phyloP scores from a whole-genome alignment of 176 grass and related monocot species.

The Pontederia crassipes region DNA sequence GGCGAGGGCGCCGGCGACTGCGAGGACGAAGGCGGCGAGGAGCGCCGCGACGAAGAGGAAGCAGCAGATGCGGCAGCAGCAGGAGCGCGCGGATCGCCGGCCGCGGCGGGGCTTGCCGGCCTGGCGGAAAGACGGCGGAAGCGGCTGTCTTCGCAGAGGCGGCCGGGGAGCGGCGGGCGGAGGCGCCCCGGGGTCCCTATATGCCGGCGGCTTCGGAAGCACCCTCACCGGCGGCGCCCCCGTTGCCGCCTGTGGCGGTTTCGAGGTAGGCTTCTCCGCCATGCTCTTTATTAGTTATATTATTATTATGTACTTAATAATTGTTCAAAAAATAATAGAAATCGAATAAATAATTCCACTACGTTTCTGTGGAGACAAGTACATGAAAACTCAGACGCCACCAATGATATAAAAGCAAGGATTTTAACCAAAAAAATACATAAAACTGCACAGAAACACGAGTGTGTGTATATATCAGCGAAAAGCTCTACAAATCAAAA shows the following conservation, averaged over 20 bases:
- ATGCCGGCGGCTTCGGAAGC: constrained; percentile 18
- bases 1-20: constrained; percentile 41
- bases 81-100: constrained; percentile 24
- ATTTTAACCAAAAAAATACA: too few species aligned
- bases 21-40: constrained; percentile 15
- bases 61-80: constrained; percentile 45
- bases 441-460: too few species aligned
- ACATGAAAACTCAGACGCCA: too few species aligned
- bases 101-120: constrained; percentile 10
- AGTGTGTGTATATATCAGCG: too few species aligned
- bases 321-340: not conserved
- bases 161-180: not conserved
- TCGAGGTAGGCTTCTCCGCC: constrained; percentile 18
- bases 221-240: not conserved
- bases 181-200: constrained; percentile 5
- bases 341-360: too few species aligned
- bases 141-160: constrained; percentile 9
- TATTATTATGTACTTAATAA: not conserved
- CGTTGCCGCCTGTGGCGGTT: not conserved
- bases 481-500: too few species aligned
- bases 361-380: too few species aligned
- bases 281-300: not conserved
- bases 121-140: constrained; percentile 12
- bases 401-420: too few species aligned
- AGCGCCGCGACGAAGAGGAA: constrained; percentile 20